Conservation (phyloP, 1,284 basidiomycete genomes). For the Waitea zeae region DNA sequence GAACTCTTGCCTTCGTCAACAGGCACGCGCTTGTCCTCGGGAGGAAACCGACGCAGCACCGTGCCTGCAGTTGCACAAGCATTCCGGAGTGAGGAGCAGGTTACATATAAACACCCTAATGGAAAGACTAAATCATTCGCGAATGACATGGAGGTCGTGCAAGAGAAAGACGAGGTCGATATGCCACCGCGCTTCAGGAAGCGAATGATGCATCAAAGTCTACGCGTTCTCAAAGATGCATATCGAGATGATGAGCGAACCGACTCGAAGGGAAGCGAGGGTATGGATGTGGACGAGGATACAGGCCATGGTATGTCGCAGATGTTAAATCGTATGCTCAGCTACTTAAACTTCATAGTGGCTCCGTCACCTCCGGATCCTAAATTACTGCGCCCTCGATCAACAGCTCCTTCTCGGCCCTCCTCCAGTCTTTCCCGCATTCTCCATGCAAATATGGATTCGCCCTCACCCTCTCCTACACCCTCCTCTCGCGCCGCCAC, state of each 20-base stretch:
- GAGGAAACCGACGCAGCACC: neutral
- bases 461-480: no score
- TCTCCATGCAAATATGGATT: no score
- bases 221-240: no score
- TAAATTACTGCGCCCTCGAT: neutral
- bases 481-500: no score
- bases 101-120: constrained; percentile 9
- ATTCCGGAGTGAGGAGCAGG: constrained; percentile 14
- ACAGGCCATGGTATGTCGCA: neutral
- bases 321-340: neutral
- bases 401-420: no score
- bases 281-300: neutral
- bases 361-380: neutral
- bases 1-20: neutral
- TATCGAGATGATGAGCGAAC: no score
- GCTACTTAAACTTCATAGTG: neutral
- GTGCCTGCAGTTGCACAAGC: neutral
- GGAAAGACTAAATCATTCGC: neutral
- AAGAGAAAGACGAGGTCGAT: constrained; percentile 17
- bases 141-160: constrained; percentile 6
- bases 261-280: no score
- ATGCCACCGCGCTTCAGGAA: constrained; percentile 54
- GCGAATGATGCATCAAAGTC: constrained; percentile 20
- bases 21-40: neutral
- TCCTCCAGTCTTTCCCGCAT: no score